Evolutionary conservation across 768 basidiomycete species (phyloP).

Genomic region (Mycena rebaudengoi): DNA sequence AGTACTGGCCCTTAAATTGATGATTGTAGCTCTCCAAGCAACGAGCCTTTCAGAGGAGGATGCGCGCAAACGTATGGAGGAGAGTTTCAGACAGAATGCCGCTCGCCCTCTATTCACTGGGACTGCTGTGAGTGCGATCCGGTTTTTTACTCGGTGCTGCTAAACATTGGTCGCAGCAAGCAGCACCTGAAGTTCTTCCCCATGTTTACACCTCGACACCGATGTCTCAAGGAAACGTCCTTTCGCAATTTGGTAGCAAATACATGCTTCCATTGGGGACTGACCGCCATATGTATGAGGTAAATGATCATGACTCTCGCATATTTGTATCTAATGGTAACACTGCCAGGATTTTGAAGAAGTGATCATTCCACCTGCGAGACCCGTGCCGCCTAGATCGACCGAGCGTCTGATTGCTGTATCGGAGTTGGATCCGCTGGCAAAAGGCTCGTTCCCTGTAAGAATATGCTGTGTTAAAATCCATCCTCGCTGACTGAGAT

Average conservation of each 20-base stretch:
- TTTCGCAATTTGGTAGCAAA: conserved; percentile 79
- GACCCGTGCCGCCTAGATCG: conserved; percentile 72
- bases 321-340: not conserved
- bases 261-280: conserved; percentile 90
- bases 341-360: conserved; percentile 83
- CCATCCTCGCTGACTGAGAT: conserved; percentile 3
- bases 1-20: not conserved
- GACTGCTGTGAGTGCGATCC: conserved; percentile 51
- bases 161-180: conserved; percentile 46
- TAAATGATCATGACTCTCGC: conserved; percentile 37
- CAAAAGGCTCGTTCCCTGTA: conserved; percentile 87
- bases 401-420: conserved; percentile 79
- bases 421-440: conserved; percentile 77
- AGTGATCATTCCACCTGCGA: conserved; percentile 88
- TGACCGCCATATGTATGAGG: conserved; percentile 69
- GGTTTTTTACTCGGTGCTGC: not conserved
- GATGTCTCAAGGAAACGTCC: conserved; percentile 63
- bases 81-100: conserved; percentile 66
- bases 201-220: conserved; percentile 86
- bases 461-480: conserved; percentile 25
- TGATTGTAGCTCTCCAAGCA: too few relatives aligned
- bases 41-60: conserved; percentile 49
- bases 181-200: conserved; percentile 72
- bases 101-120: conserved; percentile 71
- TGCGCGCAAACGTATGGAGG: conserved; percentile 70